A percentile compares a stretch with the other conserved stretches of the same genome.
Evolutionary conservation across 164 flowering plant genomes (phyloP).

Genomic region (Hamamelis virginiana): DNA sequence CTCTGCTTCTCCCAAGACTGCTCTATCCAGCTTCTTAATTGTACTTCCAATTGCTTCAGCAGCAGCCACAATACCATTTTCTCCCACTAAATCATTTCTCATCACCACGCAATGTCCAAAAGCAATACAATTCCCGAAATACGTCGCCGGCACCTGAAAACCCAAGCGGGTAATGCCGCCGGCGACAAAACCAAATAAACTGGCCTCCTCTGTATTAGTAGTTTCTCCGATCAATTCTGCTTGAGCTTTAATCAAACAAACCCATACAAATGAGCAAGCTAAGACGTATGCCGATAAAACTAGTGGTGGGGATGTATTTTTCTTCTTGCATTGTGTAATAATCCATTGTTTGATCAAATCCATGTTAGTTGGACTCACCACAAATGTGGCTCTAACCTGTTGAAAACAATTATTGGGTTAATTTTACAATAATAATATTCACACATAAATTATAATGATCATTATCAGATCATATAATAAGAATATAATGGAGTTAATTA

Average conservation of each 20-base stretch:
- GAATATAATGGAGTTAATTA: no score
- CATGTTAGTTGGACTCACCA: constrained; percentile 17
- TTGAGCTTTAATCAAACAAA: constrained; percentile 28
- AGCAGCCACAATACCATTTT: constrained; percentile 30
- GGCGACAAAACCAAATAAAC: constrained; percentile 22
- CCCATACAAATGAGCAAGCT: constrained; percentile 38
- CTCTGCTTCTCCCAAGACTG: constrained; percentile 18
- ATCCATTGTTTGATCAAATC: constrained; percentile 24
- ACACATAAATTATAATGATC: no score
- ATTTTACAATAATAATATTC: no score
- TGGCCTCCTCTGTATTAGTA: neutral
- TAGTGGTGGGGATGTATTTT: neutral
- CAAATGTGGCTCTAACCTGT: constrained; percentile 32
- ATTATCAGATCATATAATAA: no score
- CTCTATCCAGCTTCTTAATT: constrained; percentile 18
- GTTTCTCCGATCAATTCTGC: neutral
- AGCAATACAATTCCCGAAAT: constrained; percentile 52
- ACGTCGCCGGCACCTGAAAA: constrained; percentile 33
- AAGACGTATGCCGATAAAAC: constrained; percentile 30
- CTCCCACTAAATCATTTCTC: constrained; percentile 18
- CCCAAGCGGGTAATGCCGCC: constrained; percentile 32
- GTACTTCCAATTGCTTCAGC: constrained; percentile 25
- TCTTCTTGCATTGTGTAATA: neutral
- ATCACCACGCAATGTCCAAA: neutral
- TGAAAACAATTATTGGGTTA: no score